phyloP scores from a whole-genome alignment of 192 early-diverging fungal genomes.

The Radiomyces spectabilis region DNA sequence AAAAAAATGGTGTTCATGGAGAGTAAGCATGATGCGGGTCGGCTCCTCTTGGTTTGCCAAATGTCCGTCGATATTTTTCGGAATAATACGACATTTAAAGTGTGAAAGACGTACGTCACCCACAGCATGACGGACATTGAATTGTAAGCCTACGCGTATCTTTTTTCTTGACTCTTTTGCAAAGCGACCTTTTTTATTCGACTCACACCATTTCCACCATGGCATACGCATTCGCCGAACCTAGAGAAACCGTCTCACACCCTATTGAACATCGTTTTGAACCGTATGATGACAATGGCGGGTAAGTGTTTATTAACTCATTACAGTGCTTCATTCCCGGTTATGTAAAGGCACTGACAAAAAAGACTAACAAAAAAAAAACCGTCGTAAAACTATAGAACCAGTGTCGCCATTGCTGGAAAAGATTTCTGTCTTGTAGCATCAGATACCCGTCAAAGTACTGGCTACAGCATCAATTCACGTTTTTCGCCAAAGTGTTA shows the following conservation, averaged over 20 bases:
- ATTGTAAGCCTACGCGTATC: too few relatives aligned
- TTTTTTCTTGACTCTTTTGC: too few relatives aligned
- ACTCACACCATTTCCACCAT: neutral
- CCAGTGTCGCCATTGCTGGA: conserved; percentile 88
- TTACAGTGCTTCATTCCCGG: neutral
- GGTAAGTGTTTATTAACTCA: conserved; percentile 28
- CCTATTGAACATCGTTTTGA: conserved; percentile 70
- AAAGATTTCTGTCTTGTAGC: conserved; percentile 90
- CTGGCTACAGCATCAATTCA: conserved; percentile 93
- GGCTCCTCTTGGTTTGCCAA: too few relatives aligned
- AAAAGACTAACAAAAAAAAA: neutral
- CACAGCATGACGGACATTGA: too few relatives aligned
- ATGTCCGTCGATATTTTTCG: too few relatives aligned
- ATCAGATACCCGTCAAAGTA: conserved; percentile 92
- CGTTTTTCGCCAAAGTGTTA: conserved; percentile 89
- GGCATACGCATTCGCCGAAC: conserved; percentile 3
- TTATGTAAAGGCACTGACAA: neutral
- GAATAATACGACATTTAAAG: too few relatives aligned
- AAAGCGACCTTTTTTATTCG: too few relatives aligned
- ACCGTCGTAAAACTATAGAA: conserved; percentile 35
- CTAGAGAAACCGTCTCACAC: conserved; percentile 2
- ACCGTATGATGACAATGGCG: conserved; percentile 87
- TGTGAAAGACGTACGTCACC: too few relatives aligned
- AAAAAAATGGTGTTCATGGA: too few relatives aligned
- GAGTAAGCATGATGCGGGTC: too few relatives aligned